phyloP scores from a whole-genome alignment of 192 early-diverging fungal species.

The Coemansia sp. region DNA sequence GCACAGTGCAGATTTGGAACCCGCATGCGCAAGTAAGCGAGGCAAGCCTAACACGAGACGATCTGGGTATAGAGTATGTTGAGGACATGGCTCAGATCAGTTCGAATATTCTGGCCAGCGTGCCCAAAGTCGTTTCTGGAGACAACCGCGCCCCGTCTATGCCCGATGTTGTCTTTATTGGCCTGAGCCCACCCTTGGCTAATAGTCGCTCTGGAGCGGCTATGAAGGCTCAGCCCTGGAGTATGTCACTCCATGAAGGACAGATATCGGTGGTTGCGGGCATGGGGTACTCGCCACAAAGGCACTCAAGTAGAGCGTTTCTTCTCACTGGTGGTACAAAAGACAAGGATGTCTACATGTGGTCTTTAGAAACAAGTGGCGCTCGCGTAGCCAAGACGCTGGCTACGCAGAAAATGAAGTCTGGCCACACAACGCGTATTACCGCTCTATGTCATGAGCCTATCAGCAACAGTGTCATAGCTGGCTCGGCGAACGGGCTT shows the following conservation, averaged over 20 bases:
- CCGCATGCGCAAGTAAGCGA: slow-evolving; percentile 5
- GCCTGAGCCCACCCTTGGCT: neutral
- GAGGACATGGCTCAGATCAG: slow-evolving; percentile 32
- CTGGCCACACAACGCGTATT: slow-evolving; percentile 29
- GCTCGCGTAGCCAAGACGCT: neutral
- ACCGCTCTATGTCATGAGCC: slow-evolving; percentile 34
- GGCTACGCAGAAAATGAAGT: slow-evolving; percentile 6
- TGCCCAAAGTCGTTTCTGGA: neutral
- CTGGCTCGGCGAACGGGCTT: slow-evolving; percentile 31
- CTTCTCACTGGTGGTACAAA: slow-evolving; percentile 27
- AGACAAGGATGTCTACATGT: slow-evolving; percentile 22
- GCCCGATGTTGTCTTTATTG: neutral
- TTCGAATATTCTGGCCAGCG: neutral
- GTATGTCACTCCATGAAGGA: slow-evolving; percentile 13
- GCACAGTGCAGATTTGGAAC: slow-evolving; percentile 41
- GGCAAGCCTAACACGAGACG: slow-evolving; percentile 4
- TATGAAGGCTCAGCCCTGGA: slow-evolving; percentile 10
- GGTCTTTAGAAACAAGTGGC: slow-evolving; percentile 4
- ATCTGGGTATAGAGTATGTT: slow-evolving; percentile 22
- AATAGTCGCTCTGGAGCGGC: neutral
- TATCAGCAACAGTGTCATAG: slow-evolving; percentile 14
- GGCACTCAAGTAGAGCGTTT: slow-evolving; percentile 7
- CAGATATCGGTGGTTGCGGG: slow-evolving; percentile 24
- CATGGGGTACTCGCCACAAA: slow-evolving; percentile 8
- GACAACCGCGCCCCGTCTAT: neutral